These are phyloP conservation scores for Cylindricascospora bacillispora DNA, from an alignment of 1,139 yeast genomes.

Conservation along the genomic window DNA sequence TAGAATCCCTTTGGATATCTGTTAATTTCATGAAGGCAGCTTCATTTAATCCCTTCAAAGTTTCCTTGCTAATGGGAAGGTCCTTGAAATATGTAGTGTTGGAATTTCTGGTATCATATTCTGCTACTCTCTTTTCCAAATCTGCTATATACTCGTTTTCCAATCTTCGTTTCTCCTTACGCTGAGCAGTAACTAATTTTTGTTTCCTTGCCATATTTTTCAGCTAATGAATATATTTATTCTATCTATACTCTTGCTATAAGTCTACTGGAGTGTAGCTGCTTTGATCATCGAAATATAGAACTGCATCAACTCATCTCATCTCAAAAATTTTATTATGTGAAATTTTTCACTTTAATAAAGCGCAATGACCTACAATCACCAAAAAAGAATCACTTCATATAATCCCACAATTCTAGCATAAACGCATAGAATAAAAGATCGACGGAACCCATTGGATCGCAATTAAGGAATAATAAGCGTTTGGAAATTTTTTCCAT, in stretches of 20 bases:
- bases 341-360: no score
- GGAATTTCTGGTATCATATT: slow-evolving; percentile 33
- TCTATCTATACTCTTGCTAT: neutral
- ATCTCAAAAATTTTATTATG: no score
- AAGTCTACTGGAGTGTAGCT: neutral
- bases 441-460: no score
- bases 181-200: slow-evolving; percentile 30
- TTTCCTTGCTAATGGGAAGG: slow-evolving; percentile 58
- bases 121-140: slow-evolving; percentile 37
- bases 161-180: slow-evolving; percentile 29
- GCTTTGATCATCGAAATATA: no score
- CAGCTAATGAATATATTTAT: no score
- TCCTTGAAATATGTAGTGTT: slow-evolving; percentile 41
- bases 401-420: no score
- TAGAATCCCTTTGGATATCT: slow-evolving; percentile 72
- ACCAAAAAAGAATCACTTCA: no score
- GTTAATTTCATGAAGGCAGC: slow-evolving; percentile 65
- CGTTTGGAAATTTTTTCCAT: no score
- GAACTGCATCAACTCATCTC: no score
- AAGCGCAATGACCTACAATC: no score
- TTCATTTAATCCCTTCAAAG: slow-evolving; percentile 61
- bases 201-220: slow-evolving; percentile 32
- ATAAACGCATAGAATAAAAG: no score
- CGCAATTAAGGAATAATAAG: no score
- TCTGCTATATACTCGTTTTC: slow-evolving; percentile 36